Base-by-base conservation (phyloP, 768 basidiomycete species). In the Cystobasidiopsis lactophilus region DNA sequence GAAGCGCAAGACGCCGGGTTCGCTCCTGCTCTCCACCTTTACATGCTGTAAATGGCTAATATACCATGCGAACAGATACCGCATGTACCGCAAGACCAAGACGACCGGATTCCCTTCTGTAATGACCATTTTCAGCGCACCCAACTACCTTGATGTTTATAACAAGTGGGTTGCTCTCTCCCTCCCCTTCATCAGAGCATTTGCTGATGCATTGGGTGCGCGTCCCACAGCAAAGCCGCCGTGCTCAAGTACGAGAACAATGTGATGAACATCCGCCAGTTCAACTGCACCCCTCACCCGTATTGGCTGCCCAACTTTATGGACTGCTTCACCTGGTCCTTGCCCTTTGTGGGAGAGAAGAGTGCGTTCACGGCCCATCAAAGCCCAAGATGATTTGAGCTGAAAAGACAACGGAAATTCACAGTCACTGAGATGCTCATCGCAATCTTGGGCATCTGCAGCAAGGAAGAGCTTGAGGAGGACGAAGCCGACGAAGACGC, bases 231-330 rank as follows among this genome's bases (percentile, higher is more conserved):
- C 71, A 96, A 96, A 69, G 93, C 89, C 1, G 93, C 93, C 0
- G 89, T 98, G 21, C 76, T 98, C 64, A 96, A 96, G 70, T 96
- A 96, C 64, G 93, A 96, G 69, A 86, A 84, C 66, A 98, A 98
- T 64, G 88, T 66, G 27, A 56, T 62, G 55, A 60, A 60, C 50
- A 62, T 60, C 51, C 29, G 47, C 5, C 91, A 96, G 65, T 96
- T 93, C 71, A 93, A 95, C 68, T 86, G 83, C 66, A 83, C 81
- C 1, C 88, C 89, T 13, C 89, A 93, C 62, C 84, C 84, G 7
- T 96, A 95, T 66, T 96, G 91, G 91, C 70, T 98, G 51, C 93
- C 93, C 3, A 98, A 98, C 67, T 98, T 98, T 63, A 95, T 96
- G 89, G 91, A 96, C 61, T 89, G 89, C 23, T 98, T 98, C 65